Evolutionary conservation across 805 yeast species (phyloP).

Genomic region (Isabelozyma rhagii): DNA sequence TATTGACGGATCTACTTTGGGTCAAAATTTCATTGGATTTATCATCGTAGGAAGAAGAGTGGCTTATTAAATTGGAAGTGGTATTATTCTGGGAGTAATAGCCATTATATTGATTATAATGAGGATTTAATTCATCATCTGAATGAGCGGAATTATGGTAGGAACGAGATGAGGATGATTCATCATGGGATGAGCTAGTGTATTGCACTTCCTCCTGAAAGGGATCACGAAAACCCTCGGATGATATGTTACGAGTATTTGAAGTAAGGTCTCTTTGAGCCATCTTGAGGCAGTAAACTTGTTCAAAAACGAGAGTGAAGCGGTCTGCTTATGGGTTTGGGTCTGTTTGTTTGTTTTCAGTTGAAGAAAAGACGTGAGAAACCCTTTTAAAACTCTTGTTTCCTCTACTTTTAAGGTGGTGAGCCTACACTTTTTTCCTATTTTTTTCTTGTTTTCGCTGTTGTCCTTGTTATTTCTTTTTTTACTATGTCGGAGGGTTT

Average conservation of each 20-base stretch:
- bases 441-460: not conserved
- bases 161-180: not conserved
- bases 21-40: not conserved
- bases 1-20: not conserved
- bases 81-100: slow-evolving; percentile 42
- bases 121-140: slow-evolving; percentile 10
- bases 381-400: not conserved
- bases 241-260: slow-evolving; percentile 14
- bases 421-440: not conserved
- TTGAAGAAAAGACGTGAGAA: not conserved
- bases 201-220: not conserved
- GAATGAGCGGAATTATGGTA: not conserved
- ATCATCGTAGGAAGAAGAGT: not conserved
- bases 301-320: not conserved
- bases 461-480: not conserved
- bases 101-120: slow-evolving; percentile 31
- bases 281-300: not conserved
- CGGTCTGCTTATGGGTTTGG: not conserved
- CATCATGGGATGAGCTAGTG: not conserved
- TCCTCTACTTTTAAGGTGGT: not conserved
- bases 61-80: slow-evolving; percentile 30
- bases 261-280: slow-evolving; percentile 30
- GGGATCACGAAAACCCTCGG: not conserved
- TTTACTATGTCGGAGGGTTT: not conserved
- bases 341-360: not conserved